phyloP scores from a whole-genome alignment of 192 early-diverging fungal genomes.

The Rhizophagus clarus region DNA sequence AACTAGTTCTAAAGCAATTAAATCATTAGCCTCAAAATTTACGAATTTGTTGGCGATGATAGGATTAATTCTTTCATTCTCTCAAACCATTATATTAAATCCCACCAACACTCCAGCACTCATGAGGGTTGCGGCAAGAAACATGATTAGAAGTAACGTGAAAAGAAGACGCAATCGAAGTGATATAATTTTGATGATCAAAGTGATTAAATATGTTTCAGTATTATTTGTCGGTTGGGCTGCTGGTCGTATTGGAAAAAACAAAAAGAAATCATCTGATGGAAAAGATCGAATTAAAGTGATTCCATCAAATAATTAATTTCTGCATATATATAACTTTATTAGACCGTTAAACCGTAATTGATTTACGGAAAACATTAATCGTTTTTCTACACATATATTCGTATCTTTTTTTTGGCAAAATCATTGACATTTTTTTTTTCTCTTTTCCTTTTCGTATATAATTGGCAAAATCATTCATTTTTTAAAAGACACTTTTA shows the following conservation, averaged over 20 bases:
- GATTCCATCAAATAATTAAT: background rate
- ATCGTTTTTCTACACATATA: background rate
- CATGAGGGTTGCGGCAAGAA: background rate
- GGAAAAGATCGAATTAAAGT: background rate
- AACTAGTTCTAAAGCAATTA: background rate
- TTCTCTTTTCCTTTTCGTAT: background rate
- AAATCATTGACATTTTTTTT: background rate
- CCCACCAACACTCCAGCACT: background rate
- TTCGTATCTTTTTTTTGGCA: background rate
- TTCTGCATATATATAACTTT: background rate
- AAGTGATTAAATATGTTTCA: background rate
- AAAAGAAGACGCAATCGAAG: background rate
- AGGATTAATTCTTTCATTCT: background rate
- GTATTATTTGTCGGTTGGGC: constrained; percentile 8
- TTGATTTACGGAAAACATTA: background rate
- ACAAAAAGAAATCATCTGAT: background rate
- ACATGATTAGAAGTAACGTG: background rate
- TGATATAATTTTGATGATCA: background rate
- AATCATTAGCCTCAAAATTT: background rate
- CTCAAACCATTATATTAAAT: background rate
- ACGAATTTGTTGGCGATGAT: background rate
- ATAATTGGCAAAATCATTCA: background rate
- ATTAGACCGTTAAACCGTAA: background rate
- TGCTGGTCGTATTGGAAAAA: background rate
- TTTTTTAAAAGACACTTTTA: background rate